phyloP scores from a whole-genome alignment of 768 basidiomycete genomes.

The Boletus subparvulus region DNA sequence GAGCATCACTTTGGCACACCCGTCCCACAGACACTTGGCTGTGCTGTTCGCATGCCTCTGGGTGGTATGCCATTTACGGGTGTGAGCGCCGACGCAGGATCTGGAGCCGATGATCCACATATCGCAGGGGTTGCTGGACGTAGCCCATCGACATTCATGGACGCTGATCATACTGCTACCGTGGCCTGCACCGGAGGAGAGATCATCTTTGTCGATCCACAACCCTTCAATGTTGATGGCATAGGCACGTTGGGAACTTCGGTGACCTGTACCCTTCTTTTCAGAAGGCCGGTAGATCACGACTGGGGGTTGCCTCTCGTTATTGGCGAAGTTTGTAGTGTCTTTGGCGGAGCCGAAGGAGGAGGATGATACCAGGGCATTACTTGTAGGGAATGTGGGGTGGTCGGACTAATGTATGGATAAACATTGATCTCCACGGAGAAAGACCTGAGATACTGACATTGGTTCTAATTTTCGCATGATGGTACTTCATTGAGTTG shows the following conservation, averaged over 20 bases:
- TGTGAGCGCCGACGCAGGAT: neutral
- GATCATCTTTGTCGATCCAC: neutral
- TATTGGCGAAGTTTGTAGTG: neutral
- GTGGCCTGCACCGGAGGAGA: too few species aligned
- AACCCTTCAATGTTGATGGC: neutral
- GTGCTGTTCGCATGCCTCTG: neutral
- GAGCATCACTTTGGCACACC: neutral
- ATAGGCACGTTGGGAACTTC: neutral
- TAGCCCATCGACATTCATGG: too few species aligned
- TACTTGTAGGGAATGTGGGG: too few species aligned
- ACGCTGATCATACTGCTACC: too few species aligned
- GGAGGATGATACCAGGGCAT: too few species aligned
- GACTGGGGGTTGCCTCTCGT: neutral
- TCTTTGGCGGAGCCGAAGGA: too few species aligned
- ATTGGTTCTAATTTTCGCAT: neutral
- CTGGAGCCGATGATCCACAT: slow-evolving; percentile 13
- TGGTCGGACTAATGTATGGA: too few species aligned
- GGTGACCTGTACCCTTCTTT: neutral
- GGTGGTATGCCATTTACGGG: slow-evolving; percentile 7
- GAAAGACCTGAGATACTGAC: too few species aligned
- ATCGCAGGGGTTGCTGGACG: too few species aligned
- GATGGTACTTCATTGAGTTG: neutral
- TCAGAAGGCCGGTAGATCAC: neutral
- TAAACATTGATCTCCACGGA: too few species aligned
- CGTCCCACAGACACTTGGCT: slow-evolving; percentile 3